phyloP scores from a whole-genome alignment of 352 stramenopile species.

The Pythium rhizo-oryzae region DNA sequence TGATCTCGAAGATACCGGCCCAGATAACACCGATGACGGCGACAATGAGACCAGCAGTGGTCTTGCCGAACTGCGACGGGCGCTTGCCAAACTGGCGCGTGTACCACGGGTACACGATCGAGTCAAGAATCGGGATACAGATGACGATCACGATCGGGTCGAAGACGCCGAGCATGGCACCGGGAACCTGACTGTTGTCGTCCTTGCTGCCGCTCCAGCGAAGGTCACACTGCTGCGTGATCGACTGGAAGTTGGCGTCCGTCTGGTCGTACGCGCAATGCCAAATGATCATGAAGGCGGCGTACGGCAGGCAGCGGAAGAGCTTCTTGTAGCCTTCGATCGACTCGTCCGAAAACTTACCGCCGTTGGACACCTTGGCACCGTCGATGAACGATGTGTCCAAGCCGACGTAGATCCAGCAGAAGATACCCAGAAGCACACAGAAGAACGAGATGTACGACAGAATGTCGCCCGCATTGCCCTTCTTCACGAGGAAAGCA shows the following conservation, averaged over 20 bases:
- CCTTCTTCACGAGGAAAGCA: constrained; percentile 47
- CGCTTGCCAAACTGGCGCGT: constrained; percentile 33
- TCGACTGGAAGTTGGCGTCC: constrained; percentile 67
- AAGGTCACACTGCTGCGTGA: constrained; percentile 68
- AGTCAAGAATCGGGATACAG: constrained; percentile 37
- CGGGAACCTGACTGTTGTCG: constrained; percentile 50
- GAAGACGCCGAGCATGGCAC: constrained; percentile 48
- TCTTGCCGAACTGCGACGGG: constrained; percentile 41
- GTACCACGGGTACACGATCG: constrained; percentile 38
- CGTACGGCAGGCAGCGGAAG: constrained; percentile 52
- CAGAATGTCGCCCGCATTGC: constrained; percentile 41
- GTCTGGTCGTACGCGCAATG: constrained; percentile 66
- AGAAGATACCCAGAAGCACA: constrained; percentile 37
- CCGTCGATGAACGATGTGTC: constrained; percentile 51
- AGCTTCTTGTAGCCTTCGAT: constrained; percentile 59
- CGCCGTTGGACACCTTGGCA: constrained; percentile 45
- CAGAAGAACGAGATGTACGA: constrained; percentile 48
- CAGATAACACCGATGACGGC: constrained; percentile 45
- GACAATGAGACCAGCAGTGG: constrained; percentile 37
- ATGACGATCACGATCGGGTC: constrained; percentile 40
- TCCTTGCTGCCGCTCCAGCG: constrained; percentile 37
- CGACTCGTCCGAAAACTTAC: constrained; percentile 37
- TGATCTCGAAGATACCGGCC: constrained; percentile 53
- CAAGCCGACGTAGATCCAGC: constrained; percentile 48
- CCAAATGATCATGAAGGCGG: constrained; percentile 67